Evolutionary conservation across 148 eudicot genomes (phyloP), one percentile per base, ranked within the genome.

Genomic region (Vaccinium myrtillus): DNA sequence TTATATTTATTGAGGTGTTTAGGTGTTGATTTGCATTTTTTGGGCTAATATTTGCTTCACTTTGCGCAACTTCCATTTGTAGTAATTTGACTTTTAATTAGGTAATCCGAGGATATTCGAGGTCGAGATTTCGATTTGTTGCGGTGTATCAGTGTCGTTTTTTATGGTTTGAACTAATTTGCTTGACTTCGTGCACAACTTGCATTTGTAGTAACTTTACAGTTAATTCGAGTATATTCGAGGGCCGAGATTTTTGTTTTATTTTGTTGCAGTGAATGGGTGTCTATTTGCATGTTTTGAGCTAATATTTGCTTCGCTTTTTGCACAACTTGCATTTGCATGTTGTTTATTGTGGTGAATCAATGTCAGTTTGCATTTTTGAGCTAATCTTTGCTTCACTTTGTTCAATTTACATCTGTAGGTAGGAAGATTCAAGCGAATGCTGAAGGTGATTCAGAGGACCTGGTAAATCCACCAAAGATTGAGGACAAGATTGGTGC

Each of bases 401-500:
- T 80, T 19, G 25, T 80, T 80, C 49, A 49, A 23, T 75, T 75
- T 86, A 84, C 32, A 69, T 83, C 11, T 85, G 8, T 87, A 96
- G 99, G 98, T 80, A 85, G 94, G 85, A 96, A 84, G 84, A 69
- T 96, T 76, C 97, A 95, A 0, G 99, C 93, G 0, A 95, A 90
- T 86, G 99, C 99, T 0, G 95, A 95, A 77, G 93, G 49, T 25
- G 94, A 93, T 89, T 92, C 94, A 2, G 98, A 95, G 30, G 97
- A 92, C 30, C 82, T 93, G 73, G 90, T 87, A 30, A 89, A 94
- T 90, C 95, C 94, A 21, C 99, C 99, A 0, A 96, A 95, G 93
- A 85, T 96, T 63, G 99, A 96, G 81, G 99, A 95, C 46, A 96
- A 90, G 89, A 87, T 96, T 19, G 99, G 99, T 48, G 98, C 92